Percentiles rank a stretch among this genome's conserved stretches.
Evolutionary conservation across 331 rosid species (phyloP).

Genomic region (Stylosanthes scabra): DNA sequence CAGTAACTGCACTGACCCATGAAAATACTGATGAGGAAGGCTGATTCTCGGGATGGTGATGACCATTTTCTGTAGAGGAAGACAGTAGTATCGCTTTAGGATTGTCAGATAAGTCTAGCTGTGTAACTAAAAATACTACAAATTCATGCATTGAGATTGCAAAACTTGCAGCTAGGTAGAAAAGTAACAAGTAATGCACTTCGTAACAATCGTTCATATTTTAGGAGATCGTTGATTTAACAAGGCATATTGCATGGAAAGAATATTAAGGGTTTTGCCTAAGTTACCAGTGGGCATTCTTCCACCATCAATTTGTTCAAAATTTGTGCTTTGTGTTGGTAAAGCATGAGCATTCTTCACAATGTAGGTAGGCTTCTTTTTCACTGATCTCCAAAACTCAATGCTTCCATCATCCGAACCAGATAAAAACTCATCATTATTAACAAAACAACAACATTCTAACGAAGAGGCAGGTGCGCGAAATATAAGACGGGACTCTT

Average conservation of each 20-base stretch:
- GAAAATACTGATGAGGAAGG: constrained; percentile 62
- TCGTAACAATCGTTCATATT: constrained; percentile 7
- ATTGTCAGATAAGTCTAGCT: constrained; percentile 7
- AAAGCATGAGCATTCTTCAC: constrained; percentile 79
- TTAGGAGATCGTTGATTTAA: background rate
- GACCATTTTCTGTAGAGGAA: constrained; percentile 71
- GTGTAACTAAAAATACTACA: background rate
- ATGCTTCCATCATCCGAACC: constrained; percentile 95
- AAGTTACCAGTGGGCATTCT: constrained; percentile 66
- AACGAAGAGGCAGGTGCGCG: constrained; percentile 89
- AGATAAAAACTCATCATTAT: constrained; percentile 82
- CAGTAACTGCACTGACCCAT: constrained; percentile 86
- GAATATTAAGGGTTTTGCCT: constrained; percentile 51
- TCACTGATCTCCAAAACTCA: constrained; percentile 71
- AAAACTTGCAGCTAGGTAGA: background rate
- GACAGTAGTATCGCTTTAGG: constrained; percentile 35
- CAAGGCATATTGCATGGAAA: constrained; percentile 2
- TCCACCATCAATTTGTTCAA: constrained; percentile 52
- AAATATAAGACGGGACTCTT: constrained; percentile 87
- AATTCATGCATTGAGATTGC: constrained; percentile 13
- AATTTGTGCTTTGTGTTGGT: constrained; percentile 42
- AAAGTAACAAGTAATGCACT: background rate
- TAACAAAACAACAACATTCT: constrained; percentile 87
- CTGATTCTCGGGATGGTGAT: constrained; percentile 44
- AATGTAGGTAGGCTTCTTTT: constrained; percentile 86